Evolutionary conservation across 2,329 filamentous ascomycete species (phyloP), one percentile per base, ranked within the genome.

Genomic region (Phoma sp.): DNA sequence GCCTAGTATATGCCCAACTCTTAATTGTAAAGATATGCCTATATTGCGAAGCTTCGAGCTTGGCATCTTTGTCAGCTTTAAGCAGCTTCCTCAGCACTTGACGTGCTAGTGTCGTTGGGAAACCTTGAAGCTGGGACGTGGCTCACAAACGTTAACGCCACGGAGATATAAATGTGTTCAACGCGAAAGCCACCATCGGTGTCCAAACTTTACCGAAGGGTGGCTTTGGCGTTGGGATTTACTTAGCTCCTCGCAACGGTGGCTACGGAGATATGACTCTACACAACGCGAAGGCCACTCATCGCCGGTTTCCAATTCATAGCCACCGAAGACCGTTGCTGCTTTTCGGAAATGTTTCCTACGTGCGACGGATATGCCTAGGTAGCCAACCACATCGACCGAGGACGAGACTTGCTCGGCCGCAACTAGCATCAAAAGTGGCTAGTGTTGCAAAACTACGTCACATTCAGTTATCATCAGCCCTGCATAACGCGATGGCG

Each of bases 321-420:
- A 21, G 21, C 17, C 14, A 30, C 12, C 12, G 20, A 28, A 40
- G 9, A 11, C 7, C 10, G 10, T 7, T 30, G 23, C 12, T 17
- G 17, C 37, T 50, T 50, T 50, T 30, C 39, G 42, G 42, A 47
- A 30, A 53, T 18, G 21, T 23, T n/a, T n/a, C n/a, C 7, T 29
- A 4, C 28, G 17, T n/a, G n/a, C 11, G 18, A 36, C 50, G 42
- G 42, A 28, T 42, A 47, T 37, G n/a, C n/a, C n/a, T n/a, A n/a
- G n/a, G n/a, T n/a, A n/a, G n/a, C n/a, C n/a, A n/a, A n/a, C n/a
- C n/a, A n/a, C n/a, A n/a, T n/a, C n/a, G n/a, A n/a, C n/a, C n/a
- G n/a, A n/a, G n/a, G n/a, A n/a, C n/a, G n/a, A n/a, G n/a, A n/a
- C n/a, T n/a, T n/a, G n/a, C n/a, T n/a, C n/a, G n/a, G n/a, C n/a